Evolutionary conservation across 805 yeast species (phyloP), one percentile per base, ranked within the genome.

Genomic region (Candida golubevii): DNA sequence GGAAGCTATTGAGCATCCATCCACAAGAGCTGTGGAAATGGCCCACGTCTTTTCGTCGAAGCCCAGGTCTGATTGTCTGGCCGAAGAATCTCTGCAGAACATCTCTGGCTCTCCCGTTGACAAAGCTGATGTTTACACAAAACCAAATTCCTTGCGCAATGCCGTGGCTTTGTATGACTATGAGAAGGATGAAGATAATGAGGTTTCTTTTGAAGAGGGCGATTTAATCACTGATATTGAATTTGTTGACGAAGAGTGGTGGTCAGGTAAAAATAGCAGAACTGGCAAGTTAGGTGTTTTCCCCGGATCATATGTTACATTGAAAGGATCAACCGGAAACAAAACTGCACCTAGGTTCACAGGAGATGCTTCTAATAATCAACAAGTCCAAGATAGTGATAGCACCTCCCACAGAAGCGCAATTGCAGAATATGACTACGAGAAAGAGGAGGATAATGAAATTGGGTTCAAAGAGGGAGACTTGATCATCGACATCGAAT

Each of bases 401-500:
- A 11, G n/a, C n/a, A 29, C 32, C 6, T 29, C 32, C 6, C 32
- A 6, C 32, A 54, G 66, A 18, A 58, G 74, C 35, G 93, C 90
- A 2, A 66, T 72, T 39, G 90, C 91, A 2, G 81, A 79, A 46
- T 86, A 75, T 61, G 86, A 82, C 55, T 90, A 91, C 62, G 96
- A 85, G 40, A 96, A 95, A 29, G 83, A 83, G 26, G 99, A 93
- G 66, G 96, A 85, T 51, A 93, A 90, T 59, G 99, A 93, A 67
- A 73, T 93, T 47, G 77, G 80, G 2, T 93, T 93, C 63, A 77
- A 71, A 23, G 96, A 88, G 60, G 95, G 91, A 42, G 98, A 88
- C 54, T 58, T 74, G 47, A 88, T 93, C 50, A 71, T 80, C 14
- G 85, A 88, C 47, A 85, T 93, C 50, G 95, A 89, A 55, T 85